phyloP scores from a whole-genome alignment of 1,284 basidiomycete species.

The Tilletiaria anomala region DNA sequence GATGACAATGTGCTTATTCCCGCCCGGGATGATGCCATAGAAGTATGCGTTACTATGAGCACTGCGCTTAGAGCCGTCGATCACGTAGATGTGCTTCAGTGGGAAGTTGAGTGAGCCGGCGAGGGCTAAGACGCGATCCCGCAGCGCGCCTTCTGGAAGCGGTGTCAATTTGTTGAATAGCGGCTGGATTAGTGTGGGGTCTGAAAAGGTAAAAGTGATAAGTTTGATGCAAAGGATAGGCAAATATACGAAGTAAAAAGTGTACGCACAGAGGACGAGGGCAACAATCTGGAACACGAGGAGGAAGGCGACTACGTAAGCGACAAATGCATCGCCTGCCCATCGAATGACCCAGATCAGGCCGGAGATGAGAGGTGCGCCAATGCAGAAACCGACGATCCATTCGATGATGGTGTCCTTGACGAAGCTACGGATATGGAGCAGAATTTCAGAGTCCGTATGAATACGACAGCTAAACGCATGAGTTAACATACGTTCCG shows the following conservation, averaged over 20 bases:
- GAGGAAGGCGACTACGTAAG: constrained; percentile 31
- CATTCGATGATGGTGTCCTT: constrained; percentile 68
- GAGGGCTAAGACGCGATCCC: constrained; percentile 28
- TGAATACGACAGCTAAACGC: neutral
- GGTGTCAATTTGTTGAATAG: constrained; percentile 93
- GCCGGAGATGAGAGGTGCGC: constrained; percentile 68
- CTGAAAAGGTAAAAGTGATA: too few species aligned
- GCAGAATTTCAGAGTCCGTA: neutral
- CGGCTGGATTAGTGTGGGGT: constrained; percentile 68
- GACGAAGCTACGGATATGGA: constrained; percentile 41
- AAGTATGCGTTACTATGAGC: constrained; percentile 73
- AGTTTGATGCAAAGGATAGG: too few species aligned
- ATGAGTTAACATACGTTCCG: constrained; percentile 46
- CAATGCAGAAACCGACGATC: constrained; percentile 59
- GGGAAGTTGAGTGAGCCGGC: constrained; percentile 62
- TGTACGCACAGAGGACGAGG: constrained; percentile 35
- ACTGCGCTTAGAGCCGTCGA: constrained; percentile 87
- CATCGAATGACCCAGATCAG: constrained; percentile 81
- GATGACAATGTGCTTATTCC: constrained; percentile 55
- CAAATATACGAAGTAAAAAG: neutral
- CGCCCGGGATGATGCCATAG: constrained; percentile 32
- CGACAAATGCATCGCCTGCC: constrained; percentile 52
- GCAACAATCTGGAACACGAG: constrained; percentile 56
- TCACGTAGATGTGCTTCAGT: constrained; percentile 84
- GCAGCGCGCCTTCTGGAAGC: constrained; percentile 43